Evolutionary conservation across 1,139 yeast genomes (phyloP).

Genomic region (Saccharomycopsis crataegensis): DNA sequence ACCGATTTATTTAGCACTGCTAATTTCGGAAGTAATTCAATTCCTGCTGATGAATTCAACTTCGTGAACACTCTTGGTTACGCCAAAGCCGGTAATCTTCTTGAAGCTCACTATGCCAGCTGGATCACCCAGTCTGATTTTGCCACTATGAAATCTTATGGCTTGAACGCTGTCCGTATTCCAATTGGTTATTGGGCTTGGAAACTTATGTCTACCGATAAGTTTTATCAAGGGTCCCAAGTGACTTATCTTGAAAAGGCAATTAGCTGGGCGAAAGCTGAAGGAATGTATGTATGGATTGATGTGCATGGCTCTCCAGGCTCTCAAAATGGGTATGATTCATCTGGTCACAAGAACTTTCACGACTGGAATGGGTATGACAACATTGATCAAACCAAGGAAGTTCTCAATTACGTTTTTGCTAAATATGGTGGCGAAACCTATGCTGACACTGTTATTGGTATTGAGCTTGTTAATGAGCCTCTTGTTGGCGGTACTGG

Average conservation of each 20-base stretch:
- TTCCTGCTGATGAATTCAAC: constrained; percentile 87
- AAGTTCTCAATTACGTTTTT: constrained; percentile 41
- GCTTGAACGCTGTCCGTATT: constrained; percentile 79
- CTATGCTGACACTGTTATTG: constrained; percentile 66
- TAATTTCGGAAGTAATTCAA: constrained; percentile 29
- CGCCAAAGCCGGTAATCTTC: constrained; percentile 42
- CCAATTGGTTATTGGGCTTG: constrained; percentile 98
- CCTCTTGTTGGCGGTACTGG: constrained; percentile 71
- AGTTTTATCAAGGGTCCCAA: constrained; percentile 87
- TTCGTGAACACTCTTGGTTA: constrained; percentile 57
- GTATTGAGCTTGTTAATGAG: constrained; percentile 82
- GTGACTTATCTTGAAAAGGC: constrained; percentile 65
- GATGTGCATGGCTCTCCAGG: constrained; percentile 97
- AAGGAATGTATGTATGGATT: constrained; percentile 73
- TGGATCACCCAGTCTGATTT: constrained; percentile 78
- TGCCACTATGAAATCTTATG: constrained; percentile 48
- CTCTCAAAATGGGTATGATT: constrained; percentile 93
- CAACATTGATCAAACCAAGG: constrained; percentile 46
- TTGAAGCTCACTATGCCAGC: constrained; percentile 67
- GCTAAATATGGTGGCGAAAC: constrained; percentile 57
- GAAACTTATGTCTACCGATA: constrained; percentile 53
- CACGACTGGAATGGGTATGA: constrained; percentile 45
- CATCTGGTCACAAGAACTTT: constrained; percentile 76
- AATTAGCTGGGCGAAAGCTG: constrained; percentile 60
- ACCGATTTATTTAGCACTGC: constrained; percentile 53